Percentiles rank a stretch among this genome's conserved stretches.
Conservation (phyloP, 495 filamentous ascomycete genomes). For the Cudoniella acicularis region DNA sequence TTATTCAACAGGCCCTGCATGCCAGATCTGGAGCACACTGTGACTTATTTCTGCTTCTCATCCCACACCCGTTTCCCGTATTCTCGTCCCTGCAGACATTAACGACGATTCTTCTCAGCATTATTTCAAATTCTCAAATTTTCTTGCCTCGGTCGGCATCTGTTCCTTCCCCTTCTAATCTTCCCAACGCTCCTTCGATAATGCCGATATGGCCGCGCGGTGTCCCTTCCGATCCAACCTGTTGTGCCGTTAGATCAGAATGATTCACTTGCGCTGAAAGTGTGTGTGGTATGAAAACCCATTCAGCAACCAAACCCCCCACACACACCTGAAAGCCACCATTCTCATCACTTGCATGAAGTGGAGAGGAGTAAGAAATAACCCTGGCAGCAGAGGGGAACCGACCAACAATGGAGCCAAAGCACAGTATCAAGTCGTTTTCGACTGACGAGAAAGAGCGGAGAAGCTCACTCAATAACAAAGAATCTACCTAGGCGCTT, state of each 20-base stretch:
- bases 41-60: conserved; percentile 9
- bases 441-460: too few species aligned
- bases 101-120: background rate
- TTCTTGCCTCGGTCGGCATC: conserved; percentile 16
- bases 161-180: conserved; percentile 18
- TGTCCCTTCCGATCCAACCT: conserved; percentile 42
- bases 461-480: too few species aligned
- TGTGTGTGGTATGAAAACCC: background rate
- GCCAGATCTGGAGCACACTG: background rate
- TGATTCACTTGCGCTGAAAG: background rate
- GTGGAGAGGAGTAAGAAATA: background rate
- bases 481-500: background rate
- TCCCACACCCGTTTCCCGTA: conserved; percentile 9
- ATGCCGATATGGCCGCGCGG: conserved; percentile 43
- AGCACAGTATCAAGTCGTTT: too few species aligned
- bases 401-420: too few species aligned
- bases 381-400: too few species aligned
- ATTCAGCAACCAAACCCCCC: background rate
- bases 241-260: background rate
- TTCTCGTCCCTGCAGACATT: conserved; percentile 14
- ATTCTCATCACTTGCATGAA: background rate
- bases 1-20: background rate
- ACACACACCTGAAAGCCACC: background rate
- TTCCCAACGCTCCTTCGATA: conserved; percentile 41
- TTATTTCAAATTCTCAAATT: background rate